Conservation (phyloP, 345 rosid species). For the Syzygium grande region DNA sequence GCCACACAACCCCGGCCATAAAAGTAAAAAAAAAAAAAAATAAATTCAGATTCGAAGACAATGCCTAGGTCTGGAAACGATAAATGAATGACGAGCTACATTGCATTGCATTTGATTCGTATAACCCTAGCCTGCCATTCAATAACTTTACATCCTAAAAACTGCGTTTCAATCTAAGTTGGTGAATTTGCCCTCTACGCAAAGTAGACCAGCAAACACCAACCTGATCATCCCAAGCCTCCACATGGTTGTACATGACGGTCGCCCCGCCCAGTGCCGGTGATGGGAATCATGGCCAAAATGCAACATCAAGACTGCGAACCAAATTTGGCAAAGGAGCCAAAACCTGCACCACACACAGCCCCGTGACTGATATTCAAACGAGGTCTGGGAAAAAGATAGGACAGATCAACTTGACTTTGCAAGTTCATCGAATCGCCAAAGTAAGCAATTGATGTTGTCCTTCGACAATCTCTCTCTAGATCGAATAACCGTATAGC, state of each 20-base stretch:
- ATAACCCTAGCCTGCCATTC: neutral
- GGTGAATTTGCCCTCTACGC: neutral
- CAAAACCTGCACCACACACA: neutral
- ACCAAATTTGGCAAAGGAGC: neutral
- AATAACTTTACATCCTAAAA: no score
- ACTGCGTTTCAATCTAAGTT: no score
- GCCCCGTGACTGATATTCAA: neutral
- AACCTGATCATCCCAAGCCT: neutral
- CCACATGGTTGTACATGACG: neutral
- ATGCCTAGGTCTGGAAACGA: neutral
- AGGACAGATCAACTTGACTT: neutral
- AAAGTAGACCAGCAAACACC: neutral
- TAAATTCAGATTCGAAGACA: neutral
- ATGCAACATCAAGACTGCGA: neutral
- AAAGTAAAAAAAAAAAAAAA: no score
- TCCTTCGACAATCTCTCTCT: no score
- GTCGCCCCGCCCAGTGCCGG: constrained; percentile 7
- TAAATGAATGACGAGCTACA: neutral
- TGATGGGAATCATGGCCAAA: neutral
- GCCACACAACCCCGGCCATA: neutral
- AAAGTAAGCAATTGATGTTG: no score
- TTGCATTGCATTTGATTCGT: neutral
- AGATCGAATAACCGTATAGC: no score
- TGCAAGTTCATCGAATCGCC: neutral
- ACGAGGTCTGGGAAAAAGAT: neutral